These are phyloP conservation scores for Vittaforma corneae DNA, from an alignment of 371 early-diverging fungal genomes.

Conservation along the genomic window DNA sequence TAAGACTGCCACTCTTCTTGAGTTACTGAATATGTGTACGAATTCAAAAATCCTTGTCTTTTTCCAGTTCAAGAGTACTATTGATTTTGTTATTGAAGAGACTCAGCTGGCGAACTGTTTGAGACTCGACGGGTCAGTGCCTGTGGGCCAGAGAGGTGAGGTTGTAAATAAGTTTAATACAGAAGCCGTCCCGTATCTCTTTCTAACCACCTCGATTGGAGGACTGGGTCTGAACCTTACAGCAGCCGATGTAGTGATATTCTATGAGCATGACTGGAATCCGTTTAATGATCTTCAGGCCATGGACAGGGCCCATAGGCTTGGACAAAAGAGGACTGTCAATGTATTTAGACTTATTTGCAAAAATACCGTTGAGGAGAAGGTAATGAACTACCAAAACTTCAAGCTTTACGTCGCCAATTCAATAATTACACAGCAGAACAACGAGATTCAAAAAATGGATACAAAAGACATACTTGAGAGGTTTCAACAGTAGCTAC, in stretches of 20 bases:
- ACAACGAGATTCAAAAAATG: slow-evolving; percentile 61
- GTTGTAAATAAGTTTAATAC: slow-evolving; percentile 83
- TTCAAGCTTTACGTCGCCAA: slow-evolving; percentile 97
- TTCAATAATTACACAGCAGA: slow-evolving; percentile 87
- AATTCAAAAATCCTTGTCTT: slow-evolving; percentile 84
- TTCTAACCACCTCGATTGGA: slow-evolving; percentile 91
- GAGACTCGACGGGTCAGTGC: slow-evolving; percentile 86
- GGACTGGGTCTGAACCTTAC: slow-evolving; percentile 94
- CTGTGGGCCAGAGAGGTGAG: slow-evolving; percentile 64
- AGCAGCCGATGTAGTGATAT: slow-evolving; percentile 94
- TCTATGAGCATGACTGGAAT: slow-evolving; percentile 99
- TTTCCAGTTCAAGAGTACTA: slow-evolving; percentile 83
- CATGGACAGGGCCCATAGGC: slow-evolving; percentile 88
- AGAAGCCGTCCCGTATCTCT: slow-evolving; percentile 79
- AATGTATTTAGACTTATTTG: slow-evolving; percentile 81
- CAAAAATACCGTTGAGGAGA: slow-evolving; percentile 78
- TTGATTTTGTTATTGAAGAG: slow-evolving; percentile 80
- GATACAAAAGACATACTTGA: slow-evolving; percentile 56
- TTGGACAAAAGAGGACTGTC: slow-evolving; percentile 90
- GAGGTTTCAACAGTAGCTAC: slow-evolving; percentile 37
- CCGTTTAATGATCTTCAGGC: slow-evolving; percentile 95
- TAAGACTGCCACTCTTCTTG: slow-evolving; percentile 67
- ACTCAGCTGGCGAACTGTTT: slow-evolving; percentile 54
- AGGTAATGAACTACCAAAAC: slow-evolving; percentile 87
- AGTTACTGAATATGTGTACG: slow-evolving; percentile 74